Conservation (phyloP, 768 basidiomycete species). For the Neoboletus brunneissimus region DNA sequence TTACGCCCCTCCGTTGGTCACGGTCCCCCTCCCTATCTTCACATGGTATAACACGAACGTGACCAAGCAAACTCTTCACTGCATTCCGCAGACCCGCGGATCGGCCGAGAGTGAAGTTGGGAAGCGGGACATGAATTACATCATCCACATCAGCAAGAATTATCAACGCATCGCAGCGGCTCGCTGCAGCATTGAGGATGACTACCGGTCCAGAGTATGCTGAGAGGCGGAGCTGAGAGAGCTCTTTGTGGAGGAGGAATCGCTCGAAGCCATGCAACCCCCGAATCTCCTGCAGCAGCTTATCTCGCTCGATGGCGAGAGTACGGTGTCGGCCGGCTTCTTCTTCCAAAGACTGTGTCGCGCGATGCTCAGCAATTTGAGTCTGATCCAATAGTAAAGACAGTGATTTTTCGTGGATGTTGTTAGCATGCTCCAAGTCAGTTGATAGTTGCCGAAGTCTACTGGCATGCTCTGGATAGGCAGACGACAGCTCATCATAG, state of each 20-base stretch:
- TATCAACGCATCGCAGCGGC: too few relatives aligned
- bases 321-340: not conserved
- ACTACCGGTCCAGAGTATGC: not conserved
- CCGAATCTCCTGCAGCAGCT: not conserved
- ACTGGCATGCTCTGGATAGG: constrained; percentile 5
- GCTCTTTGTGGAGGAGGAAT: not conserved
- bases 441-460: not conserved
- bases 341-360: not conserved
- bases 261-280: not conserved
- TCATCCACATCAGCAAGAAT: too few relatives aligned
- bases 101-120: too few relatives aligned
- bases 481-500: not conserved
- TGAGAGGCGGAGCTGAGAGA: not conserved
- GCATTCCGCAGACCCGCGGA: too few relatives aligned
- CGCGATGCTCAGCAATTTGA: not conserved
- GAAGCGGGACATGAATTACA: too few relatives aligned
- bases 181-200: not conserved
- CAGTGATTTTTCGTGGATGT: not conserved
- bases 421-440: not conserved
- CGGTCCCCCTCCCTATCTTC: too few relatives aligned
- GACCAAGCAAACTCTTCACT: too few relatives aligned
- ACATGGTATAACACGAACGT: too few relatives aligned
- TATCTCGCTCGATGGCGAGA: not conserved
- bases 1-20: too few relatives aligned
- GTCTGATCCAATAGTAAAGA: not conserved